Evolutionary conservation across 176 grass and related monocot species (phyloP).

Genomic region (Alloteropsis semialata): DNA sequence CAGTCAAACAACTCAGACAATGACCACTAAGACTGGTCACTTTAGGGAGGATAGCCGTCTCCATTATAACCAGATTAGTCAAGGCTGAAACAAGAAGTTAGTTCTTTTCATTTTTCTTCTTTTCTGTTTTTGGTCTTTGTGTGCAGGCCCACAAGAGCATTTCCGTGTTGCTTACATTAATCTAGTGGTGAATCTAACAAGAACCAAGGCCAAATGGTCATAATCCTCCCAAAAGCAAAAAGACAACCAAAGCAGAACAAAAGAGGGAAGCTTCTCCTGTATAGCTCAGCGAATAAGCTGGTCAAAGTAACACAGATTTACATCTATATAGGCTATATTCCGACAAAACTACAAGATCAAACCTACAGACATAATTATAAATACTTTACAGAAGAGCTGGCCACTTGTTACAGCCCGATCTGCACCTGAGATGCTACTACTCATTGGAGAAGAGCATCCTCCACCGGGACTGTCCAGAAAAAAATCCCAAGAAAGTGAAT

Average conservation of each 20-base stretch:
- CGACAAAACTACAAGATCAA: too few species aligned
- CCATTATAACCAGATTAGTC: constrained; percentile 18
- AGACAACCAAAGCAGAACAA: neutral
- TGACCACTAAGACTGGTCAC: neutral
- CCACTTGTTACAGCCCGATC: neutral
- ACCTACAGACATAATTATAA: constrained; percentile 8
- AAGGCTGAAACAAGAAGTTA: neutral
- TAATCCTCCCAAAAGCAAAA: neutral
- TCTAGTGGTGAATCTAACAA: neutral
- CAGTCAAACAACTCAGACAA: constrained; percentile 9
- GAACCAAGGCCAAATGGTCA: neutral
- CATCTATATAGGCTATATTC: too few species aligned
- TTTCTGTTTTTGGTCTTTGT: neutral
- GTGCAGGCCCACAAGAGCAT: neutral
- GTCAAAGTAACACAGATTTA: neutral
- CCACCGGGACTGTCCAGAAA: neutral
- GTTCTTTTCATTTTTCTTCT: neutral
- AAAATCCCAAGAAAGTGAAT: neutral
- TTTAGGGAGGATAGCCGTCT: constrained; percentile 20
- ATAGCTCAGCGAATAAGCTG: neutral
- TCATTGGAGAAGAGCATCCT: neutral
- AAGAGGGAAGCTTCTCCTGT: neutral
- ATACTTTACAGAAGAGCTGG: neutral
- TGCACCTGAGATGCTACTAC: neutral
- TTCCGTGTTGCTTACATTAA: neutral